These are phyloP conservation scores for Lactarius indigo DNA, from an alignment of 768 basidiomycete species.

Conservation along the genomic window DNA sequence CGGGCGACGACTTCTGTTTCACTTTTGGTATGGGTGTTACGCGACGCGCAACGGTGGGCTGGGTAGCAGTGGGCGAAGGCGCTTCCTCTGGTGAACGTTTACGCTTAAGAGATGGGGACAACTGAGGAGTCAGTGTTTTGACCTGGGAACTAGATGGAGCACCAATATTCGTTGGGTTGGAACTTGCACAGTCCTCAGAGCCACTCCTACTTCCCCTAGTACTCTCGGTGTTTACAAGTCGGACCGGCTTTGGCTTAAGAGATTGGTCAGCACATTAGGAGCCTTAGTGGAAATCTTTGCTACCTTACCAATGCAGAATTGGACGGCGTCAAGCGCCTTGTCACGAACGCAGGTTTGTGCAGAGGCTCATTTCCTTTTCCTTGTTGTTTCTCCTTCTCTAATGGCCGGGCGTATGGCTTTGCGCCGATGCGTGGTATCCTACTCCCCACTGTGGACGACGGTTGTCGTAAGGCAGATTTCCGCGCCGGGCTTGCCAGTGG, in stretches of 20 bases:
- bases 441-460: slow-evolving; percentile 31
- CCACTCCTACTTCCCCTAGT: slow-evolving; percentile 14
- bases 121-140: slow-evolving; percentile 4
- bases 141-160: slow-evolving; percentile 9
- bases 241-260: slow-evolving; percentile 22
- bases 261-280: not conserved
- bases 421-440: slow-evolving; percentile 36
- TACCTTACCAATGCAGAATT: slow-evolving; percentile 10
- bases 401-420: slow-evolving; percentile 34
- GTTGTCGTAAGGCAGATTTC: slow-evolving; percentile 29
- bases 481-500: not conserved
- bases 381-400: slow-evolving; percentile 9
- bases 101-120: slow-evolving; percentile 20
- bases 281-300: not conserved
- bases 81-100: slow-evolving; percentile 14
- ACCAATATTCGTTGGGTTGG: not conserved
- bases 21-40: slow-evolving; percentile 5
- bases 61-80: not conserved
- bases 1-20: not conserved
- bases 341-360: slow-evolving; percentile 6
- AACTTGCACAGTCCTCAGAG: slow-evolving; percentile 13
- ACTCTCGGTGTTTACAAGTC: slow-evolving; percentile 15
- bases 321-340: slow-evolving; percentile 4
- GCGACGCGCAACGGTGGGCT: slow-evolving; percentile 15
- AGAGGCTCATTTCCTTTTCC: slow-evolving; percentile 15